Percentiles rank a stretch among this genome's conserved stretches.
phyloP scores from a whole-genome alignment of 108 stramenopile species.

The Parmales sp. region DNA sequence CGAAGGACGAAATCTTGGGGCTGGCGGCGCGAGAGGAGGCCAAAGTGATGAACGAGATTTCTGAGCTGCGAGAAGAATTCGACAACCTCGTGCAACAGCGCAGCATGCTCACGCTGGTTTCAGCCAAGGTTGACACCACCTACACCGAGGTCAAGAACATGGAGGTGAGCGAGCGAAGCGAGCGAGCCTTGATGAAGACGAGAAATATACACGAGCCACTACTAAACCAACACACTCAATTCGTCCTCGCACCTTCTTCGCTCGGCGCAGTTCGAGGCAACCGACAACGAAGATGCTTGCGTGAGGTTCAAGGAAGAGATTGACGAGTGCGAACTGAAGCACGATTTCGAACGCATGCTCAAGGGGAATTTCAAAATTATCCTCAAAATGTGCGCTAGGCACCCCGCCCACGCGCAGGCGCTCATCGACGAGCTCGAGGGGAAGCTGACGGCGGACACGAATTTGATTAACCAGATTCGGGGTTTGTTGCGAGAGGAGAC shows the following conservation, averaged over 20 bases:
- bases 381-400: constrained; percentile 18
- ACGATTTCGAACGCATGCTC: background rate
- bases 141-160: constrained; percentile 6
- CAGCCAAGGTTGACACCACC: constrained; percentile 5
- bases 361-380: constrained; percentile 13
- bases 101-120: background rate
- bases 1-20: constrained; percentile 3
- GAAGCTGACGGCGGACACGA: constrained; percentile 14
- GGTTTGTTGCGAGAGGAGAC: constrained; percentile 13
- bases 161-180: too few species aligned
- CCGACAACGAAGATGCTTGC: background rate
- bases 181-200: too few species aligned
- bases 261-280: constrained; percentile 4
- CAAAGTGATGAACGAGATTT: constrained; percentile 11
- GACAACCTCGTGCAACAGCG: constrained; percentile 9
- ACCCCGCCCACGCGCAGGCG: constrained; percentile 24
- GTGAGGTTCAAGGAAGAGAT: background rate
- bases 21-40: constrained; percentile 9
- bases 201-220: too few species aligned
- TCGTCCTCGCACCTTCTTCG: too few species aligned
- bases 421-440: constrained; percentile 24
- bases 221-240: too few species aligned
- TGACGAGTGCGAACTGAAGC: background rate
- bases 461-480: constrained; percentile 8
- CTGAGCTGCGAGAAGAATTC: constrained; percentile 6